Conservation (phyloP, 306 rosid species). For the Cyamopsis tetragonoloba region DNA sequence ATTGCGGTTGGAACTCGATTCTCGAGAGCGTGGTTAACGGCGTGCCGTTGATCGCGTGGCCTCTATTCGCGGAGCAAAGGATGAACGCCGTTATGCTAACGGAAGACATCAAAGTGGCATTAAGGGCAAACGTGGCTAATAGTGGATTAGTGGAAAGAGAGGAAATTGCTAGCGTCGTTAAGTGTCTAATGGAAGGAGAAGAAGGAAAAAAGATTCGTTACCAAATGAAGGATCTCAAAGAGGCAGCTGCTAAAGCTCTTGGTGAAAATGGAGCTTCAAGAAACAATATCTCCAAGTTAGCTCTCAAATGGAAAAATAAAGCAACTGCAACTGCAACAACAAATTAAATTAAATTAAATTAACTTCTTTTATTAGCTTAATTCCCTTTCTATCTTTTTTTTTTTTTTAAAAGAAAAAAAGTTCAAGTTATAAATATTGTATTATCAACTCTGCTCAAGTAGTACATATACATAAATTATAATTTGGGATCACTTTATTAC, state of each 20-base stretch:
- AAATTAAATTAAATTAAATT: background rate
- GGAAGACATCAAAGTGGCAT: conserved; percentile 38
- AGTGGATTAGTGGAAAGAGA: conserved; percentile 47
- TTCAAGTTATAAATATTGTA: background rate
- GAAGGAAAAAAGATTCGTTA: conserved; percentile 62
- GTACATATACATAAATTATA: background rate
- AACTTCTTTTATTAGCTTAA: background rate
- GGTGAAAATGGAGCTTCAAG: conserved; percentile 51
- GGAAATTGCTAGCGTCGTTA: conserved; percentile 49
- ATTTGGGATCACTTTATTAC: background rate
- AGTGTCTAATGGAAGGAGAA: conserved; percentile 66
- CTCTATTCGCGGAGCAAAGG: conserved; percentile 69
- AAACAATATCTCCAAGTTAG: conserved; percentile 36
- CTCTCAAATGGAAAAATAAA: conserved; percentile 41
- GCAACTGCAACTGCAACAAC: background rate
- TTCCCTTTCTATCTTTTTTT: background rate
- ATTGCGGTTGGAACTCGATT: conserved; percentile 82
- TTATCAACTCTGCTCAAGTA: background rate
- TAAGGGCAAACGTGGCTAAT: conserved; percentile 30
- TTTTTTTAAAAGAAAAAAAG: background rate
- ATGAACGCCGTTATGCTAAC: conserved; percentile 63
- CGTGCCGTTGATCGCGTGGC: conserved; percentile 77
- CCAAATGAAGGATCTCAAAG: conserved; percentile 53
- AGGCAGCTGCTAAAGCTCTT: conserved; percentile 34
- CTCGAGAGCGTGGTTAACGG: conserved; percentile 61